Conservation (phyloP, 2,329 filamentous ascomycete genomes). For the Fusarium pseudonygamai region DNA sequence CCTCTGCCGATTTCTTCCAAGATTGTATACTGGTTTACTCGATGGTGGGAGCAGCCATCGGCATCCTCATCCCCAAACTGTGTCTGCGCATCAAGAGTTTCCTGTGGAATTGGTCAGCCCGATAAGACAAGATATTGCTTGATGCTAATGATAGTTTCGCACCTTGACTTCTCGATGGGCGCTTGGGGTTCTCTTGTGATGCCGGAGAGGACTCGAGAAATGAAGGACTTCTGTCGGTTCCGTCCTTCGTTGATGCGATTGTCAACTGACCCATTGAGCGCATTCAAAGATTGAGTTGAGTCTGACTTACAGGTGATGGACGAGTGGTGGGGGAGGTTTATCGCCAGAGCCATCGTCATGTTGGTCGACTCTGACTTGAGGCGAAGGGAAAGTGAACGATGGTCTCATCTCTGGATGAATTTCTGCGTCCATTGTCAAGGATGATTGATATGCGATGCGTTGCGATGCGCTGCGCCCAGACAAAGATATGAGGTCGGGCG, state of each 20-base stretch:
- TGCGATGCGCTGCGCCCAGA: not conserved
- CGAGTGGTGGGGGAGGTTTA: constrained; percentile 46
- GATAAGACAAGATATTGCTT: not conserved
- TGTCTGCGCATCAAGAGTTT: constrained; percentile 90
- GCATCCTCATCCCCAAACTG: constrained; percentile 86
- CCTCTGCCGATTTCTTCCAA: constrained; percentile 96
- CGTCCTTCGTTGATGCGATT: constrained; percentile 48
- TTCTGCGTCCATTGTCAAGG: constrained; percentile 36
- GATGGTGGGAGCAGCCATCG: constrained; percentile 82
- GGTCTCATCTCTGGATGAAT: constrained; percentile 28
- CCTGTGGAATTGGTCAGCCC: constrained; percentile 58
- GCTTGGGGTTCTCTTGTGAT: constrained; percentile 67
- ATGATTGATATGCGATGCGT: not conserved
- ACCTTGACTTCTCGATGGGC: constrained; percentile 68
- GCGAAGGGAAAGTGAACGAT: constrained; percentile 43
- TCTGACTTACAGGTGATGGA: constrained; percentile 55
- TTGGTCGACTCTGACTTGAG: constrained; percentile 44
- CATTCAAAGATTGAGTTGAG: not conserved
- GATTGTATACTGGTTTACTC: constrained; percentile 95
- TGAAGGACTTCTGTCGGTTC: constrained; percentile 52
- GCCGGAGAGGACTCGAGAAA: constrained; percentile 64
- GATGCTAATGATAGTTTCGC: not conserved
- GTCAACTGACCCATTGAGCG: constrained; percentile 9
- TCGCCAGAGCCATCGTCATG: constrained; percentile 42
- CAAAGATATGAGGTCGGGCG: not conserved